Percentiles rank a stretch among this genome's conserved stretches.
Evolutionary conservation across 176 grass and related monocot genomes (phyloP).

Genomic region (Secale cereale): DNA sequence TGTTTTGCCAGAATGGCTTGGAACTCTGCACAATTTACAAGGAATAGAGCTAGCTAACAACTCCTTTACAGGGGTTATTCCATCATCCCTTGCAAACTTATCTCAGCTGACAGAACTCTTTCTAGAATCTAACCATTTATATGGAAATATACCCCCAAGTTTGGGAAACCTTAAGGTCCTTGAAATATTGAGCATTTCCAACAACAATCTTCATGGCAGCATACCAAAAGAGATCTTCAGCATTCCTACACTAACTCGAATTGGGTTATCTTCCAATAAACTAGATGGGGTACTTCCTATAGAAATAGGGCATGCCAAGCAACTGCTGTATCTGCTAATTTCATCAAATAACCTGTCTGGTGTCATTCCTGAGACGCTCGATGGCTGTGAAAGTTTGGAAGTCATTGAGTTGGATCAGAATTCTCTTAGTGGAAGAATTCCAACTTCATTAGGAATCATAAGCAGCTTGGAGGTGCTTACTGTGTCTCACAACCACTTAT

Average conservation of each 20-base stretch:
- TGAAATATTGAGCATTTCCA: neutral
- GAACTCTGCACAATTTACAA: neutral
- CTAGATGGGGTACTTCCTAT: neutral
- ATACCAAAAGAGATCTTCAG: constrained; percentile 8
- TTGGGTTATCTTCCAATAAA: neutral
- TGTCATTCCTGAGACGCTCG: neutral
- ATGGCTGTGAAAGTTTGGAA: constrained; percentile 15
- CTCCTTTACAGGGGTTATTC: neutral
- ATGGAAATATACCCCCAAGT: neutral
- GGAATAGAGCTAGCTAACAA: neutral
- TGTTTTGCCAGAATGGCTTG: neutral
- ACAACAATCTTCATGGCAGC: neutral
- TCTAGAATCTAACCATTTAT: neutral
- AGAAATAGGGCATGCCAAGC: neutral
- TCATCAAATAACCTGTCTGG: constrained; percentile 9
- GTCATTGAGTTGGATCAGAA: neutral
- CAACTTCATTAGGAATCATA: neutral
- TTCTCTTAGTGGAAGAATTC: neutral
- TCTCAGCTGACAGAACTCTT: neutral
- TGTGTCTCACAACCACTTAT: neutral
- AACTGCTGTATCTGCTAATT: neutral
- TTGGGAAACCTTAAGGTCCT: neutral
- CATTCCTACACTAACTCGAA: neutral
- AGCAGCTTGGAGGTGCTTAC: neutral
- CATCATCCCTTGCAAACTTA: neutral